Percentiles rank a stretch among this genome's conserved stretches.
Conservation (phyloP, 2,329 filamentous ascomycete species). For the Calcarisporium arbuscula region DNA sequence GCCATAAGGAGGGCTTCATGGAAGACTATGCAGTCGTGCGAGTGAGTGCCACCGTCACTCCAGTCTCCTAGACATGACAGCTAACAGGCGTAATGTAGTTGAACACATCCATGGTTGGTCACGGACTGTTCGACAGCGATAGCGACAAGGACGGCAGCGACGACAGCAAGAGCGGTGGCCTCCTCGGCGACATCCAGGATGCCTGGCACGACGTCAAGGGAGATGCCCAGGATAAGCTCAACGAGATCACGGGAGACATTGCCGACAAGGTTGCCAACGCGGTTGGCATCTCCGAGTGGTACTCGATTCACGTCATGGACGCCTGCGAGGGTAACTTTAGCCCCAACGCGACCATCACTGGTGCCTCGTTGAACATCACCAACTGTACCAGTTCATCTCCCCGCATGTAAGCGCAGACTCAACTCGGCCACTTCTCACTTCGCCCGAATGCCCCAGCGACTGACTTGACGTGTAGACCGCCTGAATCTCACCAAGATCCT, state of each 20-base stretch:
- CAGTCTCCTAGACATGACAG: neutral
- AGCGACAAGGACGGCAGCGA: conserved; percentile 17
- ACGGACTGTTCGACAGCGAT: conserved; percentile 22
- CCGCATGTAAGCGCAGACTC: conserved; percentile 27
- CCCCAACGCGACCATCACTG: conserved; percentile 33
- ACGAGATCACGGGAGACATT: conserved; percentile 31
- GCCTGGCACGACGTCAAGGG: conserved; percentile 24
- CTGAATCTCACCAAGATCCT: conserved; percentile 43
- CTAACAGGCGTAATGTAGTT: conserved; percentile 20
- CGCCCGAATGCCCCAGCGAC: too few relatives aligned
- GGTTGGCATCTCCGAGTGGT: conserved; percentile 45
- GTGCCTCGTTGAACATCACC: conserved; percentile 34
- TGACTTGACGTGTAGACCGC: conserved; percentile 22
- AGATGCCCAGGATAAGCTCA: conserved; percentile 29
- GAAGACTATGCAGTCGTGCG: conserved; percentile 35
- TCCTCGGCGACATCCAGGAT: conserved; percentile 23
- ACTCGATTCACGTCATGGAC: conserved; percentile 43
- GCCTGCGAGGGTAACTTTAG: conserved; percentile 39
- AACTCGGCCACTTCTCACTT: neutral
- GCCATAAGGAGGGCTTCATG: conserved; percentile 34
- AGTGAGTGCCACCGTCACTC: conserved; percentile 18
- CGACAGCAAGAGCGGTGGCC: conserved; percentile 16
- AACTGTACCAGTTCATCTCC: conserved; percentile 35
- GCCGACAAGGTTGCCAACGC: conserved; percentile 33
- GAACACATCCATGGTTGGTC: conserved; percentile 32